Evolutionary conservation across 768 basidiomycete species (phyloP).

Genomic region (Strobilomyces confusus): DNA sequence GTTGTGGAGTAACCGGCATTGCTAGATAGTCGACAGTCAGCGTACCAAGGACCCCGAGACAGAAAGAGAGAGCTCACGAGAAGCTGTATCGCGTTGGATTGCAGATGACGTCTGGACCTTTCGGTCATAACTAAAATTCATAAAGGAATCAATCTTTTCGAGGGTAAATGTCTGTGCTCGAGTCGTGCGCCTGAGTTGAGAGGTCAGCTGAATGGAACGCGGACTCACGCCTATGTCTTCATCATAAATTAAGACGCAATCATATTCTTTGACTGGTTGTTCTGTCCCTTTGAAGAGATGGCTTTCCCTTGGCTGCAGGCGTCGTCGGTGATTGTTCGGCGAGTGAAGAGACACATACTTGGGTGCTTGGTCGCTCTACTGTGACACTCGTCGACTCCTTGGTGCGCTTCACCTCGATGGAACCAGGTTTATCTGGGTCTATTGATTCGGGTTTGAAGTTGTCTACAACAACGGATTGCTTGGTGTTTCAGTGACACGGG

Average conservation of each 20-base stretch:
- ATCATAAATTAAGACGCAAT: constrained; percentile 79
- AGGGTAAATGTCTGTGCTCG: constrained; percentile 62
- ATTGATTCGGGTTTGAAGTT: constrained; percentile 74
- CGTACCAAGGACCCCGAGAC: background rate
- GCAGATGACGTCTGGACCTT: constrained; percentile 33
- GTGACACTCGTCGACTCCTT: constrained; percentile 49
- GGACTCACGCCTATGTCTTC: constrained; percentile 61
- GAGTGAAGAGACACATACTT: constrained; percentile 38
- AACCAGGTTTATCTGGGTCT: constrained; percentile 61
- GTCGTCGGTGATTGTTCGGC: background rate
- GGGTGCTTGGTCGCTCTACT: constrained; percentile 62
- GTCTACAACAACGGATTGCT: constrained; percentile 40
- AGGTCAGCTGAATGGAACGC: background rate
- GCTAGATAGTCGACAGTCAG: constrained; percentile 14
- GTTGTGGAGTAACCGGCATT: constrained; percentile 13
- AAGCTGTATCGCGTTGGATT: constrained; percentile 12
- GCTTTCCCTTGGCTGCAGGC: constrained; percentile 45
- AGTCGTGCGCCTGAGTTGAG: constrained; percentile 7
- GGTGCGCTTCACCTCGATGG: constrained; percentile 55
- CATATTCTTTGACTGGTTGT: constrained; percentile 57
- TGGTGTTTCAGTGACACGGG: background rate
- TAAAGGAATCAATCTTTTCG: constrained; percentile 69
- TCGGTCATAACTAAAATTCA: constrained; percentile 51
- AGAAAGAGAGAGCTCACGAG: constrained; percentile 19
- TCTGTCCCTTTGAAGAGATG: constrained; percentile 58